These are phyloP conservation scores for Trichoderma polysporum DNA, from an alignment of 2,329 filamentous ascomycete species.

Conservation along the genomic window DNA sequence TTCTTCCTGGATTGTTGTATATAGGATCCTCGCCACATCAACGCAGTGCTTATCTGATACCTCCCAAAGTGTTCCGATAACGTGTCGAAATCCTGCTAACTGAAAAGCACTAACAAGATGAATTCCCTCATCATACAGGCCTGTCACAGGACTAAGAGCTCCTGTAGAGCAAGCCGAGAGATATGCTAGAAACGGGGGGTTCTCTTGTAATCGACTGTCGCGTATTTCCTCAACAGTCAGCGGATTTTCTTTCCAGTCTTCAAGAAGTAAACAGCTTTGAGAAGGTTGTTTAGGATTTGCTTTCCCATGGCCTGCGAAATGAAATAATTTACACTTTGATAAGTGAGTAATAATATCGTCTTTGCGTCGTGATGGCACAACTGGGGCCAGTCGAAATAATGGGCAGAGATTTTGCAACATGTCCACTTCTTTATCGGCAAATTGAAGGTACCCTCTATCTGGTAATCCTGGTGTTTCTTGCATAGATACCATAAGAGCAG, in stretches of 20 bases:
- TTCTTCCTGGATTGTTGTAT: background rate
- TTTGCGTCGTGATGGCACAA: too few relatives aligned
- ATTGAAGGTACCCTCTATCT: too few relatives aligned
- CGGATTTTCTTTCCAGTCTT: background rate
- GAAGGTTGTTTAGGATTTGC: background rate
- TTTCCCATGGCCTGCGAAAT: background rate
- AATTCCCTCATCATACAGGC: background rate
- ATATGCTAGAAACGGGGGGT: background rate
- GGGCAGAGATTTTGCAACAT: too few relatives aligned
- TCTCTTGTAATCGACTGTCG: background rate
- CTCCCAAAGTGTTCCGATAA: background rate
- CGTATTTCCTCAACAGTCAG: background rate
- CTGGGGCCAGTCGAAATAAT: too few relatives aligned
- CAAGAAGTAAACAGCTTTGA: background rate
- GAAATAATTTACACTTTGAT: background rate
- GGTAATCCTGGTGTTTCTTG: too few relatives aligned
- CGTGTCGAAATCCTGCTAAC: background rate
- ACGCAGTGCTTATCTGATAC: background rate
- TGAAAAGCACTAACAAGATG: background rate
- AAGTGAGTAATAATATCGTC: too few relatives aligned
- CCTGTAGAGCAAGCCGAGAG: background rate
- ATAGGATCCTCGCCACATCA: background rate
- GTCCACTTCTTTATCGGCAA: too few relatives aligned
- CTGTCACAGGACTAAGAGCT: fast-evolving
- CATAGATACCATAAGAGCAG: too few relatives aligned